Percentiles rank a stretch among this genome's conserved stretches.
Conservation (phyloP, 1,284 basidiomycete species). For the Ustilago sp. region DNA sequence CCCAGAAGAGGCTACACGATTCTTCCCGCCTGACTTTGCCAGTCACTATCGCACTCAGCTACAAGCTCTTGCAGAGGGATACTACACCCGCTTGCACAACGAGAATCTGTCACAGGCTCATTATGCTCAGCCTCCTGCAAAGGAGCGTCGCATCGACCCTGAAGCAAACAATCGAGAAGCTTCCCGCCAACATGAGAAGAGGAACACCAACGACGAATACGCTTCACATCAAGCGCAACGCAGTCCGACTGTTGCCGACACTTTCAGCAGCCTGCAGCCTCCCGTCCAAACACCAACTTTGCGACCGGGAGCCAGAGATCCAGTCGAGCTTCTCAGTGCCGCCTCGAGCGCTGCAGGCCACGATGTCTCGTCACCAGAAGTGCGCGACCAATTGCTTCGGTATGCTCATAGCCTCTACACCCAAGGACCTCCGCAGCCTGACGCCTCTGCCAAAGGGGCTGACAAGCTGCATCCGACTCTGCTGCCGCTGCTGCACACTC, state of each 20-base stretch:
- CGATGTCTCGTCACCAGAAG: slow-evolving; percentile 48
- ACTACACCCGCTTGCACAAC: slow-evolving; percentile 57
- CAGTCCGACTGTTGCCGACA: not conserved
- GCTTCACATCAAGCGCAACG: not conserved
- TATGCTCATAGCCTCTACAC: slow-evolving; percentile 66
- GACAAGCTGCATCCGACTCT: slow-evolving; percentile 62
- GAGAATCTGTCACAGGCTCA: slow-evolving; percentile 50
- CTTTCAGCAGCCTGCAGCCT: slow-evolving; percentile 19
- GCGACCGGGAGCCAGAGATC: slow-evolving; percentile 52
- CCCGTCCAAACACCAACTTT: slow-evolving; percentile 41
- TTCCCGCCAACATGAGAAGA: not conserved
- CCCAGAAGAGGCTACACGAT: slow-evolving; percentile 29
- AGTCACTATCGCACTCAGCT: slow-evolving; percentile 65
- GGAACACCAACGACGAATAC: not conserved
- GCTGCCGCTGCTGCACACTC: slow-evolving; percentile 62
- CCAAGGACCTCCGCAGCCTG: slow-evolving; percentile 32
- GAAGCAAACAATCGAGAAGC: not conserved
- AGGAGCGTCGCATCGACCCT: slow-evolving; percentile 8
- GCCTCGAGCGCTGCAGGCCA: slow-evolving; percentile 55
- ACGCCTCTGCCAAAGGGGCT: slow-evolving; percentile 21
- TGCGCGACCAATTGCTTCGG: slow-evolving; percentile 65
- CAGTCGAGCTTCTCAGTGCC: slow-evolving; percentile 56
- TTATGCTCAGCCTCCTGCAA: slow-evolving; percentile 25
- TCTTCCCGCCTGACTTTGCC: slow-evolving; percentile 66
- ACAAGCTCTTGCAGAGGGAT: slow-evolving; percentile 60